Base-by-base conservation (phyloP, 768 basidiomycete genomes). In the Leccinum ochraceum region DNA sequence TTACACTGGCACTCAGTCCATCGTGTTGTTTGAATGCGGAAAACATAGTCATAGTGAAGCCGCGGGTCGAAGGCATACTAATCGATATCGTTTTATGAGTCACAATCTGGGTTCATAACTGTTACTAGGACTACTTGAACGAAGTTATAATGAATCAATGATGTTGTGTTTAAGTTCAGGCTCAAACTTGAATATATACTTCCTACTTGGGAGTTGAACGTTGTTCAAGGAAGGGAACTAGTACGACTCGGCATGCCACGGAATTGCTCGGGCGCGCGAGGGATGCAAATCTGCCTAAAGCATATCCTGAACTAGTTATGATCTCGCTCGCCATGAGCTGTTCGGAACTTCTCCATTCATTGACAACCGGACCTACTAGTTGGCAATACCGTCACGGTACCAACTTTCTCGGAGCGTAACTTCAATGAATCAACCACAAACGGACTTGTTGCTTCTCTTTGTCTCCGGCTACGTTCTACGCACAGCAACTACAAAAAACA, bases 311-410 rank as follows among this genome's bases (percentile, higher is more conserved):
- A 14, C 39, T 66, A 14, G 22, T 8, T 2, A n/a, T 20, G 4
- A 39, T 66, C 8, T 63, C 65, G 1, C 61, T 66, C 3, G 62
- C 28, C 28, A 28, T 64, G 28, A 55, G 63, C 14, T 16, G 2
- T 7, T 30, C 28, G 4, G 26, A 26, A 26, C 26, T 1, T 5
- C 4, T 3, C 8, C 17, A 1, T 16, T 9, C 3, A 6, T 14
- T 10, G 5, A 32, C 10, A 32, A 32, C 32, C 11, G n/a, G 24
- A 54, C 9, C 8, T 28, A 8, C 26, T 26, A 26, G 26, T 26
- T 26, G 28, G 6, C 28, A 28, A 28, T 28, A 28, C 28, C 28
- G 28, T 28, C 26, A 26, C 26, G 26, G 26, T 26, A 30, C 30
- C 30, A 30, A 30, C 26, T 26, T 26, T 26, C 24, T 26, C 24